Conservation (phyloP, 129 eudicot genomes). For the Gnaphalium uliginosum region DNA sequence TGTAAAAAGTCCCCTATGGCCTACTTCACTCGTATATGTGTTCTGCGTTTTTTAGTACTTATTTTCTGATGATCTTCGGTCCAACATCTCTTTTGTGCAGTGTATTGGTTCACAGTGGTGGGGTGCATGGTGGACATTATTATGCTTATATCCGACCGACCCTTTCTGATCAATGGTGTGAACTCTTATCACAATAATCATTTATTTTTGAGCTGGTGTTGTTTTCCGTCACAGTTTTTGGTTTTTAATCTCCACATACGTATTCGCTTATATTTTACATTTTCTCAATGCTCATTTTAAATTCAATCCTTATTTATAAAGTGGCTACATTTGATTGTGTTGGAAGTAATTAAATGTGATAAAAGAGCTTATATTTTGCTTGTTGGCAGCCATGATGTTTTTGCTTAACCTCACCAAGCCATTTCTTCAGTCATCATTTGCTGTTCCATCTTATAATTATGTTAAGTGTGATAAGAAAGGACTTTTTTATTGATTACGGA, state of each 20-base stretch:
- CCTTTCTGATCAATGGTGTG: conserved; percentile 80
- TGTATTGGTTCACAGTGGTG: conserved; percentile 95
- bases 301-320: not conserved
- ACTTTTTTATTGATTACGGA: too few relatives aligned
- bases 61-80: conserved; percentile 14
- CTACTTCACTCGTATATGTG: not conserved
- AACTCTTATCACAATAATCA: not conserved
- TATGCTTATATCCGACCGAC: conserved; percentile 91
- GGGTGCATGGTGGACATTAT: conserved; percentile 95
- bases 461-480: not conserved
- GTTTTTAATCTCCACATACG: not conserved
- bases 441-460: not conserved
- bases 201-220: conserved; percentile 17
- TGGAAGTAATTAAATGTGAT: not conserved
- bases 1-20: not conserved
- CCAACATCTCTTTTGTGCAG: conserved; percentile 49
- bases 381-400: not conserved
- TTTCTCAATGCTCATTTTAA: not conserved
- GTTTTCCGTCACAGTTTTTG: not conserved
- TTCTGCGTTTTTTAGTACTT: not conserved
- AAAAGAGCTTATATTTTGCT: not conserved
- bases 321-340: not conserved
- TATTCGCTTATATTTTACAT: not conserved
- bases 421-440: not conserved
- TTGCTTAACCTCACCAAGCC: not conserved